Percentiles rank a stretch among this genome's conserved stretches.
These are phyloP conservation scores for Scytalidium lignicola DNA, from an alignment of 2,329 filamentous ascomycete species.

Conservation along the genomic window DNA sequence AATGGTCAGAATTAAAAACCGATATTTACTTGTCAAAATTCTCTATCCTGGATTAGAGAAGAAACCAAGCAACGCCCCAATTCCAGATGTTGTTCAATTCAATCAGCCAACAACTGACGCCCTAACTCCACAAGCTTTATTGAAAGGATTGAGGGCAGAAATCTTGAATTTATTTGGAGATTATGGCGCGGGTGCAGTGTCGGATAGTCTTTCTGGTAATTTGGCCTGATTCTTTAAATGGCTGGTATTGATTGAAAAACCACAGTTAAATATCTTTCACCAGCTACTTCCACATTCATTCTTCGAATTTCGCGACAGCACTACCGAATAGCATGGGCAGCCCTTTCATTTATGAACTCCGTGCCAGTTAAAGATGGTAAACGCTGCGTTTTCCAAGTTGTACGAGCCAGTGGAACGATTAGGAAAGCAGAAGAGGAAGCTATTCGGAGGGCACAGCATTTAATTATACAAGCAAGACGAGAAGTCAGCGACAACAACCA, in stretches of 20 bases:
- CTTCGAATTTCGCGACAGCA: conserved; percentile 76
- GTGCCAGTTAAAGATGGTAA: conserved; percentile 54
- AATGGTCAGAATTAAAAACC: conserved; percentile 96
- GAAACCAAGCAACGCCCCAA: conserved; percentile 25
- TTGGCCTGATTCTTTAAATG: background rate
- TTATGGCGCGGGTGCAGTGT: conserved; percentile 73
- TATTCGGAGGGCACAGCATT: conserved; percentile 67
- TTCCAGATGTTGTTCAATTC: conserved; percentile 62
- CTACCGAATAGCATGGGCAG: conserved; percentile 85
- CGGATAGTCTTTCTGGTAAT: conserved; percentile 63
- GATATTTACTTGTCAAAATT: conserved; percentile 92
- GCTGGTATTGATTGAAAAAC: conserved; percentile 2
- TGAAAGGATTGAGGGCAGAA: conserved; percentile 65
- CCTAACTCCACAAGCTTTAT: conserved; percentile 60
- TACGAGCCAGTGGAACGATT: conserved; percentile 88
- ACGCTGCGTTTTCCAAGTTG: conserved; percentile 75
- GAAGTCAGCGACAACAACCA: conserved; percentile 35
- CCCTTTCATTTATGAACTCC: conserved; percentile 71
- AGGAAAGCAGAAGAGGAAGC: conserved; percentile 88
- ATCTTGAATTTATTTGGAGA: conserved; percentile 78
- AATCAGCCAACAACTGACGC: conserved; percentile 72
- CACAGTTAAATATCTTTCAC: conserved; percentile 85
- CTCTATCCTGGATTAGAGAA: conserved; percentile 63
- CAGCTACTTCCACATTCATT: conserved; percentile 92
- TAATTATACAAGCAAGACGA: conserved; percentile 63